Evolutionary conservation across 176 grass and related monocot species (phyloP).

Genomic region (Oryza rufipogon): DNA sequence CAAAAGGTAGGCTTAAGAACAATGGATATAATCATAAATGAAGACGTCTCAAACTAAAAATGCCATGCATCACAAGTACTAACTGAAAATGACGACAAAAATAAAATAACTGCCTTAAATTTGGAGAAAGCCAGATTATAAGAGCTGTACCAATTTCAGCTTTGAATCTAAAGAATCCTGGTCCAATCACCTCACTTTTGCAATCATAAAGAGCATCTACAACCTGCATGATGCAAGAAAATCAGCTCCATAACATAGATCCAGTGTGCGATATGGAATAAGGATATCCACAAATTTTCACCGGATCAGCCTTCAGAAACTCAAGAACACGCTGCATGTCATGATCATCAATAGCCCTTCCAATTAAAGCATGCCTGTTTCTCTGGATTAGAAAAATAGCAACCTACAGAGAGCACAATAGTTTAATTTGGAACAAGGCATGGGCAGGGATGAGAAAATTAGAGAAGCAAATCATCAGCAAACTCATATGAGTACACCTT

Average conservation of each 20-base stretch:
- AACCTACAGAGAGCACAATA: conserved; percentile 57
- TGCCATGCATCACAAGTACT: neutral
- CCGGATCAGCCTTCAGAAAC: conserved; percentile 94
- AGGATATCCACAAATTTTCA: conserved; percentile 37
- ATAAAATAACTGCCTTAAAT: conserved; percentile 11
- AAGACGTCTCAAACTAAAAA: neutral
- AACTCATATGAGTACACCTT: neutral
- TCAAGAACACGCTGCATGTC: conserved; percentile 95
- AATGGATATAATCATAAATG: neutral
- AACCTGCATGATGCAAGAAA: conserved; percentile 60
- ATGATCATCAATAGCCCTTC: conserved; percentile 95
- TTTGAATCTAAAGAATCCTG: conserved; percentile 99
- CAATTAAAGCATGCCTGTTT: conserved; percentile 94
- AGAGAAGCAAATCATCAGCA: conserved; percentile 24
- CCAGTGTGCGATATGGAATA: conserved; percentile 22
- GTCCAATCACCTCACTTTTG: conserved; percentile 99
- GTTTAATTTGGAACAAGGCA: conserved; percentile 19
- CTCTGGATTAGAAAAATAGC: conserved; percentile 99
- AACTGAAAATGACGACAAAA: conserved; percentile 28
- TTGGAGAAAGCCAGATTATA: neutral
- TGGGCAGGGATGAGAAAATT: conserved; percentile 15
- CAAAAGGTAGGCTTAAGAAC: conserved; percentile 24
- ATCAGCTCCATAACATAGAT: conserved; percentile 36
- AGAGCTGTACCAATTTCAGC: conserved; percentile 86
- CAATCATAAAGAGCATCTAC: conserved; percentile 97